phyloP scores from a whole-genome alignment of 768 basidiomycete genomes.

The Macrocybe gigantea region DNA sequence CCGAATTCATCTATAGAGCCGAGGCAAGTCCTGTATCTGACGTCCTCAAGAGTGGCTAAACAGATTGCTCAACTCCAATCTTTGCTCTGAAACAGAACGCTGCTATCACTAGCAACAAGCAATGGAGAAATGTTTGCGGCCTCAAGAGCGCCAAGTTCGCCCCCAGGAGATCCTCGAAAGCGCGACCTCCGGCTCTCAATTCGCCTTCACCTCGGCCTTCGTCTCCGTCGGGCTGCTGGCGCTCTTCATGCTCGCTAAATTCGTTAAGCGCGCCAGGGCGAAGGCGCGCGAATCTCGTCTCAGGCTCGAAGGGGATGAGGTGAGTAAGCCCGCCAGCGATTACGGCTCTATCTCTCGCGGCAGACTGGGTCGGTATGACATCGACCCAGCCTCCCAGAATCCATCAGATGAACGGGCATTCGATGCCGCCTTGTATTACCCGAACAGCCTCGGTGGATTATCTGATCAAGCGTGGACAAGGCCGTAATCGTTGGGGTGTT shows the following conservation, averaged over 20 bases:
- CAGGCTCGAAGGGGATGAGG: conserved; percentile 43
- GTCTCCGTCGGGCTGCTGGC: conserved; percentile 32
- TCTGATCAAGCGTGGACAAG: conserved; percentile 16
- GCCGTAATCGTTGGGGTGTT: conserved; percentile 4
- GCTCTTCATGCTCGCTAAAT: conserved; percentile 29
- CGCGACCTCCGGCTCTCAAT: too few species aligned
- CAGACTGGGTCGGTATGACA: conserved; percentile 11
- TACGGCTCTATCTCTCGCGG: conserved; percentile 30
- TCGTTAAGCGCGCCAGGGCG: conserved; percentile 33
- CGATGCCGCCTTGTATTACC: conserved; percentile 19
- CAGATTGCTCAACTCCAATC: too few species aligned
- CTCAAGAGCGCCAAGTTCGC: conserved; percentile 16
- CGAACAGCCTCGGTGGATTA: conserved; percentile 30
- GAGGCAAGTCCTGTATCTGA: conserved; percentile 43
- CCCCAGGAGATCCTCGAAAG: not conserved
- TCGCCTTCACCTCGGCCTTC: conserved; percentile 28
- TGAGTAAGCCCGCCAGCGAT: conserved; percentile 34
- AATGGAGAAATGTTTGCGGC: conserved; percentile 46
- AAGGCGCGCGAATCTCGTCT: conserved; percentile 30
- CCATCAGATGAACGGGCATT: conserved; percentile 7
- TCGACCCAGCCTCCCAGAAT: conserved; percentile 2
- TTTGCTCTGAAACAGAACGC: conserved; percentile 27
- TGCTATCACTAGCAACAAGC: conserved; percentile 49
- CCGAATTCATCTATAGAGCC: conserved; percentile 79
- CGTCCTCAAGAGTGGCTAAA: not conserved